These are phyloP conservation scores for Mycosphaerella sp. DNA, from an alignment of 2,329 filamentous ascomycete genomes.

Conservation along the genomic window DNA sequence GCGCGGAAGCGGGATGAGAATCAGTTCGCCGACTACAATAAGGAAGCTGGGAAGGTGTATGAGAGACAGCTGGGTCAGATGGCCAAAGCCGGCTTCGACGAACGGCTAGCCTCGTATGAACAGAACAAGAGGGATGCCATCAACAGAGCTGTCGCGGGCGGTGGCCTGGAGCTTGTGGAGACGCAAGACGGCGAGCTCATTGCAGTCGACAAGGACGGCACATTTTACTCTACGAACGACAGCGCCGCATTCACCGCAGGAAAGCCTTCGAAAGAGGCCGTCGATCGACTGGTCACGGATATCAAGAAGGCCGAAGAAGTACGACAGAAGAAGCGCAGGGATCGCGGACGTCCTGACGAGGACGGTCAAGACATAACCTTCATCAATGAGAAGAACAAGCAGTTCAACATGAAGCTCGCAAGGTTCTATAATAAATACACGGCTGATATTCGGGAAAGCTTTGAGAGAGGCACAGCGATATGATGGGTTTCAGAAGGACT, in stretches of 20 bases:
- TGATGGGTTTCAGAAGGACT: conserved; percentile 39
- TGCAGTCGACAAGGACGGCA: conserved; percentile 83
- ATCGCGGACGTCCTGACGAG: conserved; percentile 65
- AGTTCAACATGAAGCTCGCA: conserved; percentile 96
- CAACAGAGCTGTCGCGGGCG: conserved; percentile 74
- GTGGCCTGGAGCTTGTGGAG: conserved; percentile 87
- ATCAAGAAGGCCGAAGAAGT: conserved; percentile 82
- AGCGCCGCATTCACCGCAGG: conserved; percentile 71
- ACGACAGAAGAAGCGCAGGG: conserved; percentile 76
- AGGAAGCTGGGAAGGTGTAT: conserved; percentile 87
- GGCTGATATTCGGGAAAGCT: conserved; percentile 91
- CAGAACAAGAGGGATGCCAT: conserved; percentile 78
- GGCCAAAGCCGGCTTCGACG: conserved; percentile 42
- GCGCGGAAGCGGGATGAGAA: conserved; percentile 73
- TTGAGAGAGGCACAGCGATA: conserved; percentile 95
- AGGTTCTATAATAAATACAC: conserved; percentile 99
- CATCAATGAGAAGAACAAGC: conserved; percentile 99
- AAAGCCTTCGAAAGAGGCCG: conserved; percentile 76
- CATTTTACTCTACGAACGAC: conserved; percentile 84
- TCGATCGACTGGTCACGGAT: conserved; percentile 82
- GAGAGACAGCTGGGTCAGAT: conserved; percentile 80
- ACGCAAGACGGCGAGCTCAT: conserved; percentile 92
- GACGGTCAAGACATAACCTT: conserved; percentile 92
- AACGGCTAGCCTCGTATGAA: conserved; percentile 68
- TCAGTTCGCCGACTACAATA: conserved; percentile 81